Evolutionary conservation across 1,139 yeast genomes (phyloP), one percentile per base, ranked within the genome.

Genomic region (Kurtzmaniella natalensis): DNA sequence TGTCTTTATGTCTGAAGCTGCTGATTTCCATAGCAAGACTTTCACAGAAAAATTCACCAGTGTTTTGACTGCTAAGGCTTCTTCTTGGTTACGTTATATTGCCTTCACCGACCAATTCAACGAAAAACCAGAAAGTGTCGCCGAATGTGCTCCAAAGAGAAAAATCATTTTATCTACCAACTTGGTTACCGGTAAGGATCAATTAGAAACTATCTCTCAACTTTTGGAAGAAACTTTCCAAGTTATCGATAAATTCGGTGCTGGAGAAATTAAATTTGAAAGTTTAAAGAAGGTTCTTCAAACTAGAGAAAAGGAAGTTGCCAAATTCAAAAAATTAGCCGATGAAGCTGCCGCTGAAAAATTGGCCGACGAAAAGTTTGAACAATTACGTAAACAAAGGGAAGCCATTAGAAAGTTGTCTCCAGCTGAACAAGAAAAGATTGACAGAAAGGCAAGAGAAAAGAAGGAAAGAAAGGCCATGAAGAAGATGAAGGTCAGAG

Each of bases 1-100:
- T 54, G 95, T 88, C 16, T 86, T 78, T 62, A 89, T 92, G 98
- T 72, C 86, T 48, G 98, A 92, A 66, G 78, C 78, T 38, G 73
- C 78, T 41, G 97, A 89, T 55, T 70, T 86, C 59, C 87, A 81
- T 48, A 87, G 80, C 6, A 66, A 76, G 44, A 61, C 83, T 38
- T 69, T 72, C 44, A 69, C 77, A 33, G 50, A 50, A 7, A 70
- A 69, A 40, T 69, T 77, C 38, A 74, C 70, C 38, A 60, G 78
- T 29, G 58, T 68, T 25, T 72, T 72, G 37, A 65, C 76, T 21
- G 55, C 84, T 42, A 67, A 69, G 37, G 63, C 81, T 37, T 76
- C 77, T 29, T 56, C 69, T 7, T 61, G 75, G 35, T 61, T 89
- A 49, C 77, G 78, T 50, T 82, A 57, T 51, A 56, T 92, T 45